Percentiles rank a stretch among this genome's conserved stretches.
Conservation (phyloP, 1,139 yeast species). For the Debaryomycetaceae sp. region DNA sequence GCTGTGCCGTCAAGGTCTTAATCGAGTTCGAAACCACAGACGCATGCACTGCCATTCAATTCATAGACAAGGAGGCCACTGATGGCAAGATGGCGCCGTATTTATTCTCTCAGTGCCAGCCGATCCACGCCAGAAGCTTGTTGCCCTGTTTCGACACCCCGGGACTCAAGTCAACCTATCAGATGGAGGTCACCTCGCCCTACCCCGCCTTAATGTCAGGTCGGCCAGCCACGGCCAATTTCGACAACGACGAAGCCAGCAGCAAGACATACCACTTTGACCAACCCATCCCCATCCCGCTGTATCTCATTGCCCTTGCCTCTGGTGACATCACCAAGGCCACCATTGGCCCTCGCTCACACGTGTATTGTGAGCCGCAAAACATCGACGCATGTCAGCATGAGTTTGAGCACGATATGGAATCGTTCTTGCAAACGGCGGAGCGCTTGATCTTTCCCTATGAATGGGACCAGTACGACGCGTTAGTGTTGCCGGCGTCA, state of each 20-base stretch:
- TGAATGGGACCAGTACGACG: slow-evolving; percentile 84
- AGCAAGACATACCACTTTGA: slow-evolving; percentile 41
- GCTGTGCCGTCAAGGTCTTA: slow-evolving; percentile 25
- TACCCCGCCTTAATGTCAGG: slow-evolving; percentile 74
- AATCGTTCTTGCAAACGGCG: slow-evolving; percentile 75
- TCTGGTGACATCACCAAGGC: slow-evolving; percentile 73
- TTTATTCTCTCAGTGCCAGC: slow-evolving; percentile 86
- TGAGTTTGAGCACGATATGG: slow-evolving; percentile 80
- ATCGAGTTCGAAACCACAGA: slow-evolving; percentile 64
- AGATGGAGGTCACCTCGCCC: slow-evolving; percentile 58
- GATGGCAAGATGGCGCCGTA: slow-evolving; percentile 70
- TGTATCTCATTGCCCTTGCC: slow-evolving; percentile 80
- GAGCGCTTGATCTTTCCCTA: slow-evolving; percentile 75
- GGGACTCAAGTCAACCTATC: slow-evolving; percentile 65
- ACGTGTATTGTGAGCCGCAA: slow-evolving; percentile 74
- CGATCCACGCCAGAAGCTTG: slow-evolving; percentile 84
- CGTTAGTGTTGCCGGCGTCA: slow-evolving; percentile 72
- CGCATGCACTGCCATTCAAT: slow-evolving; percentile 80
- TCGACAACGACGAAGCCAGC: slow-evolving; percentile 13
- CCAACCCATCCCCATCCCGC: slow-evolving; percentile 83
- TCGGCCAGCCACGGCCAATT: slow-evolving; percentile 23
- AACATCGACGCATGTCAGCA: slow-evolving; percentile 64
- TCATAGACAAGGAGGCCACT: slow-evolving; percentile 75
- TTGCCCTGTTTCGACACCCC: slow-evolving; percentile 94
- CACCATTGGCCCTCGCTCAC: slow-evolving; percentile 81